Base-by-base conservation (phyloP, 2,329 filamentous ascomycete genomes). In the Tolypocladium capitatum region DNA sequence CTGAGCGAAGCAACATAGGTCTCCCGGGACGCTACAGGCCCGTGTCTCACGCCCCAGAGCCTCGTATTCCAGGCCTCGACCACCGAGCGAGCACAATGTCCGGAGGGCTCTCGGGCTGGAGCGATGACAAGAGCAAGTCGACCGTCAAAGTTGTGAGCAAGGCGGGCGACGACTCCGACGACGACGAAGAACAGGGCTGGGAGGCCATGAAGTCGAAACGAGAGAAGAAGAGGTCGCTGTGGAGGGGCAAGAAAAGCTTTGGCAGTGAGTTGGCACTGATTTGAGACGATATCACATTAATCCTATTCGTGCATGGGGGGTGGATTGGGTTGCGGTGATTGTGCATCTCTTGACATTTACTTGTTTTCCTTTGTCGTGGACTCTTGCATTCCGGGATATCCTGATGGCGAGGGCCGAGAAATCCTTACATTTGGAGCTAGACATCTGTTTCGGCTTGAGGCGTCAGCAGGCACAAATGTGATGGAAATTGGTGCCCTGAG, bases 1-100 rank as follows among this genome's bases (percentile, higher is more conserved):
- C 88, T 5, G 92, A 97, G 68, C 84, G 92, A 51, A 97, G 90
- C 72, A 97, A 94, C 63, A 72, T 96, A 51, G 92, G 92, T 16
- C 75, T 94, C 46, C 89, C 92, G 9, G 83, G 87, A 31, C 81
- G 92, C 41, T 98, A 98, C 67, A 80, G 92, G 42, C 89, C 92
- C 1, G 91, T 97, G 1, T 89, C 86, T 0, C 83, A 84, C 38
- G 70, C 75, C 47, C 72, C 70, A 7, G 57, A 56, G 0, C 56
- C 48, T 58, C 66, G 41, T 53, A 60, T 52, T 20, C 53, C 55
- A 45, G 55, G 47, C 50, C 62, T 42, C 5, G 6, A 62, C 52
- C 56, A 63, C 56, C 53, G 62, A 58, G 54, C 61, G 54, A 59
- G 50, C 54, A 63, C 60, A 43, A 64, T 65, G 57, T 64, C 59